Evolutionary conservation across 2,329 filamentous ascomycete genomes (phyloP).

Genomic region (Lasiodiplodia hormozganensis): DNA sequence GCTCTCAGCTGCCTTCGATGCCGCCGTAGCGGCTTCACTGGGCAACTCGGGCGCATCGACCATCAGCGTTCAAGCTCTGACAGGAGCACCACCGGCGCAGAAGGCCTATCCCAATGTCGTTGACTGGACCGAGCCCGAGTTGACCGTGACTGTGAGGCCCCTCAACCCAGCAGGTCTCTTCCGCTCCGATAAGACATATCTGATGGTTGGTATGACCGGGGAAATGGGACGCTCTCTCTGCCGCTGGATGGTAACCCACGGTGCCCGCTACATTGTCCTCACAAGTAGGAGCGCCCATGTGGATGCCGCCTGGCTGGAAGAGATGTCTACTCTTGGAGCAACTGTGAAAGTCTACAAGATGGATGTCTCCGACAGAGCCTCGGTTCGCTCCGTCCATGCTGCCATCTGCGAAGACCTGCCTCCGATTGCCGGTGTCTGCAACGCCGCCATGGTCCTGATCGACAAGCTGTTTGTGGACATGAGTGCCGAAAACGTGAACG

Average conservation of each 20-base stretch:
- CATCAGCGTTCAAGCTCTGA: too few relatives aligned
- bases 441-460: constrained; percentile 36
- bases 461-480: constrained; percentile 33
- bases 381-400: background rate
- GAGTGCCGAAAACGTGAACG: constrained; percentile 4
- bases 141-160: background rate
- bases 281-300: constrained; percentile 50
- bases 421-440: constrained; percentile 33
- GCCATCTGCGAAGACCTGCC: constrained; percentile 29
- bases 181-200: constrained; percentile 32
- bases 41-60: too few relatives aligned
- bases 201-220: constrained; percentile 35
- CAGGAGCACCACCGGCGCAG: too few relatives aligned
- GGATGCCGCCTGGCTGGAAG: constrained; percentile 38
- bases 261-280: constrained; percentile 39
- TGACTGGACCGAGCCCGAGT: background rate
- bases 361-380: constrained; percentile 29
- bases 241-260: constrained; percentile 37
- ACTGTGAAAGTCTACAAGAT: constrained; percentile 6
- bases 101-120: background rate
- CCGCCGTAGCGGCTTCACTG: too few relatives aligned
- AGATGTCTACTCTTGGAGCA: constrained; percentile 29
- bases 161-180: constrained; percentile 8
- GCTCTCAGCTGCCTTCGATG: too few relatives aligned
- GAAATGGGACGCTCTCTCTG: constrained; percentile 34